A percentile compares a stretch with the other conserved stretches of the same genome.
phyloP scores from a whole-genome alignment of 2,329 filamentous ascomycete genomes.

The Sclerotinia trifoliorum region DNA sequence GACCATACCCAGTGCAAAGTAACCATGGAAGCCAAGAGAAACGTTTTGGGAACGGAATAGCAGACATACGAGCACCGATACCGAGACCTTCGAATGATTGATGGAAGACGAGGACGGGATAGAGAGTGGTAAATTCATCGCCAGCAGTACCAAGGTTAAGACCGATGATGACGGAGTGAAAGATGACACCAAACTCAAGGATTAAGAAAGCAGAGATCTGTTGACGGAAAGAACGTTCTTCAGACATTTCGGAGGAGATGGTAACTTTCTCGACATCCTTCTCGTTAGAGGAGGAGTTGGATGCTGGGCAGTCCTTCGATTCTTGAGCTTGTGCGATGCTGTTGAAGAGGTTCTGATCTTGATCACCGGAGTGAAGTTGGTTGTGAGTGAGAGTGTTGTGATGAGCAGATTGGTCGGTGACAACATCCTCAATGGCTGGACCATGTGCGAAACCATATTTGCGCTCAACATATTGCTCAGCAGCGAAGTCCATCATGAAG shows the following conservation, averaged over 20 bases:
- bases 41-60: slow-evolving; percentile 50
- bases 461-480: slow-evolving; percentile 49
- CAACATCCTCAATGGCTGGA: slow-evolving; percentile 33
- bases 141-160: slow-evolving; percentile 60
- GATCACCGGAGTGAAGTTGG: slow-evolving; percentile 45
- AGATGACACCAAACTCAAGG: slow-evolving; percentile 51
- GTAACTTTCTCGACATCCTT: slow-evolving; percentile 27
- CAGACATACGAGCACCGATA: slow-evolving; percentile 59
- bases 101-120: slow-evolving; percentile 61
- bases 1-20: slow-evolving; percentile 46
- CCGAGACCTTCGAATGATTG: slow-evolving; percentile 63
- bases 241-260: slow-evolving; percentile 20
- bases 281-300: slow-evolving; percentile 27
- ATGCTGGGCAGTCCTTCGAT: slow-evolving; percentile 22
- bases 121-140: slow-evolving; percentile 56
- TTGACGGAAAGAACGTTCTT: slow-evolving; percentile 42
- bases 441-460: slow-evolving; percentile 36
- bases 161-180: slow-evolving; percentile 64
- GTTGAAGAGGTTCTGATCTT: slow-evolving; percentile 37
- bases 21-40: slow-evolving; percentile 49
- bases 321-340: slow-evolving; percentile 31
- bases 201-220: slow-evolving; percentile 49
- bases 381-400: slow-evolving; percentile 39
- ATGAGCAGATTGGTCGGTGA: slow-evolving; percentile 31
- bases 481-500: slow-evolving; percentile 61